A percentile compares a stretch with the other conserved stretches of the same genome.
Conservation (phyloP, 2,329 filamentous ascomycete species). For the Calonectria ilicicola region DNA sequence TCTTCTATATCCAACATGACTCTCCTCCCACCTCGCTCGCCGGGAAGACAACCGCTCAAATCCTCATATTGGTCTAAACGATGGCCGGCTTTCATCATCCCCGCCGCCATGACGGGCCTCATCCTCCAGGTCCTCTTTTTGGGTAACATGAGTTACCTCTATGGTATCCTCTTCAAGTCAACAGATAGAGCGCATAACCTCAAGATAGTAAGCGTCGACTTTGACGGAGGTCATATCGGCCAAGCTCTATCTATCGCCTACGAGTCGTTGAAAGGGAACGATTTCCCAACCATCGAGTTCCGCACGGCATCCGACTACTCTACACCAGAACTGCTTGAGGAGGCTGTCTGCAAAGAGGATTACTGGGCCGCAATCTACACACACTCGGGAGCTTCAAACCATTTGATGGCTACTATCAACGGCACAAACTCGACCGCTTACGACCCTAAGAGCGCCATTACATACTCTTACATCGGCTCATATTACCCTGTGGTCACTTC, state of each 20-base stretch:
- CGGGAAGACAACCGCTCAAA: neutral
- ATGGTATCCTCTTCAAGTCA: slow-evolving; percentile 46
- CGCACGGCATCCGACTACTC: slow-evolving; percentile 40
- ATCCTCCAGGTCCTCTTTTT: slow-evolving; percentile 35
- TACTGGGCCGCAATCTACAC: slow-evolving; percentile 55
- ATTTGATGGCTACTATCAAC: slow-evolving; percentile 43
- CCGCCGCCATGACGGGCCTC: slow-evolving; percentile 29
- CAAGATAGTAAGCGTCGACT: slow-evolving; percentile 47
- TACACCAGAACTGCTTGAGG: slow-evolving; percentile 37
- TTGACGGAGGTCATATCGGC: slow-evolving; percentile 49
- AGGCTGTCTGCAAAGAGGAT: slow-evolving; percentile 49
- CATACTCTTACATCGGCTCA: slow-evolving; percentile 52
- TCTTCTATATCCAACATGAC: neutral
- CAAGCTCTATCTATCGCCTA: slow-evolving; percentile 48
- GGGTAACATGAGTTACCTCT: slow-evolving; percentile 47
- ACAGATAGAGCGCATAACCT: slow-evolving; percentile 36
- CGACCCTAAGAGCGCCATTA: slow-evolving; percentile 47
- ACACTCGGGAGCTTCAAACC: slow-evolving; percentile 45
- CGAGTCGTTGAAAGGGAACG: slow-evolving; percentile 41
- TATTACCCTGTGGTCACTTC: slow-evolving; percentile 48
- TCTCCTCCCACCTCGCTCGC: neutral
- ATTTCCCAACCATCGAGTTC: slow-evolving; percentile 49
- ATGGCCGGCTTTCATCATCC: slow-evolving; percentile 25
- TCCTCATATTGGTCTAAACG: slow-evolving; percentile 16
- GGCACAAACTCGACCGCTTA: slow-evolving; percentile 43